Evolutionary conservation across 768 basidiomycete species (phyloP), one percentile per base, ranked within the genome.

Genomic region (Amanita phalloides): DNA sequence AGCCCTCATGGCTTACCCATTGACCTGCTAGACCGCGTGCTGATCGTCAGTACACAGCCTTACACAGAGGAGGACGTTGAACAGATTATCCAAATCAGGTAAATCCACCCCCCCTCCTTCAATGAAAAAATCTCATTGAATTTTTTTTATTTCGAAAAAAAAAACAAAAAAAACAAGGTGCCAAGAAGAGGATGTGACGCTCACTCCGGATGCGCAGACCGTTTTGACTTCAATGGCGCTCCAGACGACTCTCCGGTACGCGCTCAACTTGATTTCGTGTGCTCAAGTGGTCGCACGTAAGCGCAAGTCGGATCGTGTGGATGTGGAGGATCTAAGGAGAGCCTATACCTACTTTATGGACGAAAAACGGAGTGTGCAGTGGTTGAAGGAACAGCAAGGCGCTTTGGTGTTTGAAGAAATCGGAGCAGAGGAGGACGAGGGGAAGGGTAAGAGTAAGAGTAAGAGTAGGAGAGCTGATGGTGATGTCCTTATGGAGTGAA

Each of bases 331-430:
- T 90, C 58, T 72, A 78, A 6, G 83, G 45, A 73, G 85, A 49
- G 89, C 84, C 1, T 98, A 97, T 64, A 77, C 72, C 28, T 92
- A 90, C 62, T 95, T 95, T 66, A 85, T 91, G 77, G 92, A 95
- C 63, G 90, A 93, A 68, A 90, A 90, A 66, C 73, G 91, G 56
- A 91, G 89, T 57, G 86, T 92, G 84, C 50, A 71, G 74, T 32
- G 93, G 98, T 84, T 90, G 0, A 82, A 86, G 68, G 89, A 92
- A 58, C 85, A 87, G 62, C 82, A 86, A 57, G 86, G 86, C 0
- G 64, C 71, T 17, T 68, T 90, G 49, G 77, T 90, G 46, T 87
- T 87, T 61, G 86, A 88, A 61, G 86, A 47, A 95, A 98, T 64
- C 72, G 98, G 30, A 70, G 86, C 45, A 73, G 51, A 85, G 49